Conservation (phyloP, 2,329 filamentous ascomycete genomes). For the Hypoxylon sp. region DNA sequence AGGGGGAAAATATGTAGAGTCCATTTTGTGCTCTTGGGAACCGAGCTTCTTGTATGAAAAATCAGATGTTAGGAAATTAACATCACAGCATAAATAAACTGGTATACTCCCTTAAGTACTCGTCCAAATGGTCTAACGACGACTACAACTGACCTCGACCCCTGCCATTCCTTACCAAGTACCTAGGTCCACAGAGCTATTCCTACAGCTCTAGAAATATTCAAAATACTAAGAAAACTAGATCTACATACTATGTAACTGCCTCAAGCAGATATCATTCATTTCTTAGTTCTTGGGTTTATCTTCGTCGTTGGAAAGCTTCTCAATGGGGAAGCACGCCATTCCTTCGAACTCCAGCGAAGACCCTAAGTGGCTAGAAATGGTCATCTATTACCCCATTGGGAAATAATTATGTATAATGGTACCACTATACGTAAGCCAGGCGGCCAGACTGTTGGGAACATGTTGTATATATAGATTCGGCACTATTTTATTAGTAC, state of each 20-base stretch:
- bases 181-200: neutral
- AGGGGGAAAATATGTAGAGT: neutral
- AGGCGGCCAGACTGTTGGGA: neutral
- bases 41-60: too few species aligned
- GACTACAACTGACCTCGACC: too few species aligned
- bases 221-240: neutral
- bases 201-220: neutral
- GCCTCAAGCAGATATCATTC: neutral
- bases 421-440: neutral
- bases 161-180: too few species aligned
- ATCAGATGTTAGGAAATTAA: too few species aligned
- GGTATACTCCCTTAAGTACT: too few species aligned
- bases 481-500: neutral
- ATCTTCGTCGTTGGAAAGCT: neutral
- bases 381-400: neutral
- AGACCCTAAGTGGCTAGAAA: neutral
- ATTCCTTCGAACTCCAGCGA: neutral
- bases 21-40: too few species aligned
- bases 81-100: too few species aligned
- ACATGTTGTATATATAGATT: neutral
- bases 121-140: too few species aligned
- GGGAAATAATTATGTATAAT: neutral
- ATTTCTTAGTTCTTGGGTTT: neutral
- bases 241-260: neutral
- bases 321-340: neutral